Conservation (phyloP, 2,329 filamentous ascomycete genomes). For the Fusarium longipes region DNA sequence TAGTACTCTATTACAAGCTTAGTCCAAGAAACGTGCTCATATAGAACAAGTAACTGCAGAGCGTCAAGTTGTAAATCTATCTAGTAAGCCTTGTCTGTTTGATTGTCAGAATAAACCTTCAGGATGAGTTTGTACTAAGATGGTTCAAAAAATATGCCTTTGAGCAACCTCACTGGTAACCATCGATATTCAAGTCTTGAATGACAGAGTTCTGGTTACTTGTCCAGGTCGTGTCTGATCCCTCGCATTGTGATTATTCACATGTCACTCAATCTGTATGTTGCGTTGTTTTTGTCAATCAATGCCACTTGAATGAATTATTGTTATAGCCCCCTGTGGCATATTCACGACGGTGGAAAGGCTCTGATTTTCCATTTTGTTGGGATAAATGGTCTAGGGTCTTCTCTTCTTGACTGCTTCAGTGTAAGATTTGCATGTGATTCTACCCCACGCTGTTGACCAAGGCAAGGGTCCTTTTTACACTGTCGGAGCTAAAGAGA, state of each 20-base stretch:
- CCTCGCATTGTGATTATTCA: not conserved
- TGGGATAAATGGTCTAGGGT: conserved; percentile 17
- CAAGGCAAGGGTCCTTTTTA: conserved; percentile 18
- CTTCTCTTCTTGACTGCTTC: not conserved
- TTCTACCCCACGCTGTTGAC: conserved; percentile 32
- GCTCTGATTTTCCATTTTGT: conserved; percentile 9
- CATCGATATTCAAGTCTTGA: not conserved
- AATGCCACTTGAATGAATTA: not conserved
- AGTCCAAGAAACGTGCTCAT: not conserved
- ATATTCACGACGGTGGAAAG: not conserved
- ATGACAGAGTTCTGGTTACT: not conserved
- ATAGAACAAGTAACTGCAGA: no score
- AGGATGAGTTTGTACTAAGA: not conserved
- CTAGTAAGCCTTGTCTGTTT: not conserved
- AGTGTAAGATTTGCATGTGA: conserved; percentile 34
- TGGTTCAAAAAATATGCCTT: not conserved
- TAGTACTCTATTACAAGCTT: not conserved
- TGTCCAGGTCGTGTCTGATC: not conserved
- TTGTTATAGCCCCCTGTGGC: conserved; percentile 4
- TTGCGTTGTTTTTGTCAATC: conserved; percentile 8
- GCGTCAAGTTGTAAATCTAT: not conserved
- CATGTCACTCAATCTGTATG: not conserved
- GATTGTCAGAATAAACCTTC: not conserved
- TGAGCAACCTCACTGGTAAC: not conserved
- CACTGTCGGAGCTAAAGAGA: conserved; percentile 12